Base-by-base conservation (phyloP, 2,329 filamentous ascomycete species). In the Ophiocordyceps australis region DNA sequence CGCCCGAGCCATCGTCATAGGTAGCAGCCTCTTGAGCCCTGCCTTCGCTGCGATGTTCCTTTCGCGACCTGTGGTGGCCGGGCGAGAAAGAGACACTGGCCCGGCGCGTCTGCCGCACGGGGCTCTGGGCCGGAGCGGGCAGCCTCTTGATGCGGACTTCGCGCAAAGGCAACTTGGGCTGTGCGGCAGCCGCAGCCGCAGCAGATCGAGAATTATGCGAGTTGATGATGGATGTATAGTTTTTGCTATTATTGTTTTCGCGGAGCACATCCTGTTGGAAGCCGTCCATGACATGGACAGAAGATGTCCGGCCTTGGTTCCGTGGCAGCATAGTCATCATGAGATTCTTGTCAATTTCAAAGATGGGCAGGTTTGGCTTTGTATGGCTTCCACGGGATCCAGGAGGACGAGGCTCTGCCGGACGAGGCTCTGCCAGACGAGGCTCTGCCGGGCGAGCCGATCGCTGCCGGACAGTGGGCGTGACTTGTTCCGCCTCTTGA, bases 291-390 rank as follows among this genome's bases (percentile, higher is more conserved):
- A 50, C 38, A 9, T 42, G 38, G 7, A 38, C 32, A 9, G 37
- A 32, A 25, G 42, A 35, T 12, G 12, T 8, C 13, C 42, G 32
- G 25, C 34, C 37, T 25, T 35, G 30, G 29, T 30, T 18, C 19
- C 42, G 35, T 25, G 37, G 32, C 7, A 48, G 32, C 17, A 57
- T 46, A 14, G 45, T 47, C 30, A 58, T 45, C 5, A 43, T 33
- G 17, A 53, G 47, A 21, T 52, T 42, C n/a, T 54, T 48, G 11
- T 41, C 41, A 21, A 55, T 33, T 9, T 47, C 33, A 28, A 53
- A 49, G 14, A 45, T 31, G n/a, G 32, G 28, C n/a, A n/a, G n/a
- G n/a, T n/a, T n/a, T n/a, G n/a, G n/a, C n/a, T n/a, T n/a, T n/a
- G n/a, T n/a, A n/a, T n/a, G n/a, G n/a, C n/a, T n/a, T n/a, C n/a